Evolutionary conservation across 2,329 filamentous ascomycete genomes (phyloP).

Genomic region (Curvularia sp.): DNA sequence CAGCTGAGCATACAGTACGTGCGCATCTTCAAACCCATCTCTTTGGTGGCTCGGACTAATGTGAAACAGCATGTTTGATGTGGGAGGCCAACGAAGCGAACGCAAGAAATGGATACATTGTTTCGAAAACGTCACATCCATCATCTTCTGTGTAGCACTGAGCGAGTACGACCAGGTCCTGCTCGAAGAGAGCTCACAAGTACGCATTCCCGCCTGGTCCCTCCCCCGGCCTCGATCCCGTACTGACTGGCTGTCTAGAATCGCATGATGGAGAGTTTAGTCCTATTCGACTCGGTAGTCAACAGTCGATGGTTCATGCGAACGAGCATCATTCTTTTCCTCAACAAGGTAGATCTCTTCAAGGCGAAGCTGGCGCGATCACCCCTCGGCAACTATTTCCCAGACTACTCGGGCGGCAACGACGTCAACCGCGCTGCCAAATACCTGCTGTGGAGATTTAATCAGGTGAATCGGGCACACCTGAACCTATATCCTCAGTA

Average conservation of each 20-base stretch:
- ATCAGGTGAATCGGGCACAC: slow-evolving; percentile 96
- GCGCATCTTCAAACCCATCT: slow-evolving; percentile 13
- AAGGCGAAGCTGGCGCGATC: slow-evolving; percentile 91
- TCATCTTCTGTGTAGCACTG: slow-evolving; percentile 97
- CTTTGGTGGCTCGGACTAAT: slow-evolving; percentile 34
- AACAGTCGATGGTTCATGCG: slow-evolving; percentile 99
- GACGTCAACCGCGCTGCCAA: slow-evolving; percentile 98
- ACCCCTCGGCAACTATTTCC: slow-evolving; percentile 93
- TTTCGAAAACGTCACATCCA: slow-evolving; percentile 99
- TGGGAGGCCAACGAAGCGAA: slow-evolving; percentile 95
- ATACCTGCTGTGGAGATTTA: slow-evolving; percentile 97
- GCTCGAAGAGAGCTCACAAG: slow-evolving; percentile 95
- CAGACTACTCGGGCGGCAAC: slow-evolving; percentile 95
- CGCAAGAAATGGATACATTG: slow-evolving; percentile 99
- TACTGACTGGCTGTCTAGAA: slow-evolving; percentile 66
- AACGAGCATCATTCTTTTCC: slow-evolving; percentile 96
- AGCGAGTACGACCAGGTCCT: slow-evolving; percentile 99
- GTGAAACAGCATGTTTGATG: slow-evolving; percentile 90
- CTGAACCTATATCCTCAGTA: slow-evolving; percentile 95
- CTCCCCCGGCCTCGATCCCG: slow-evolving; percentile 10
- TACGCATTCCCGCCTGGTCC: slow-evolving; percentile 53
- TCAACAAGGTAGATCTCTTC: slow-evolving; percentile 99
- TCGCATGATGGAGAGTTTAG: slow-evolving; percentile 98
- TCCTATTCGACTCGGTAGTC: slow-evolving; percentile 97
- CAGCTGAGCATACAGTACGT: slow-evolving; percentile 97